A percentile compares a stretch with the other conserved stretches of the same genome.
Evolutionary conservation across 805 yeast species (phyloP).

Genomic region (Torulaspora microellipsoides): DNA sequence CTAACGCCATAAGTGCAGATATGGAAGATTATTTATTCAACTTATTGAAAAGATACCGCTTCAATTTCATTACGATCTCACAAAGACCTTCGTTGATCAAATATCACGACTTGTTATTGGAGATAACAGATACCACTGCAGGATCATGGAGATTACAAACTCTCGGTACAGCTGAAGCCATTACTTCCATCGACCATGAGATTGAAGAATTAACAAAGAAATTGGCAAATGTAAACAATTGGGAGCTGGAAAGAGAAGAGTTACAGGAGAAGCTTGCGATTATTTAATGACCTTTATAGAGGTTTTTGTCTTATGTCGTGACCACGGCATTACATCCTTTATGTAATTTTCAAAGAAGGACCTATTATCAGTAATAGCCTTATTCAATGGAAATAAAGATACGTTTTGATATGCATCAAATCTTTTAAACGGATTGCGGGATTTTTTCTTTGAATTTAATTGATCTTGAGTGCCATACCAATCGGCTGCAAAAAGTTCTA

Average conservation of each 20-base stretch:
- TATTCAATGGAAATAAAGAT: constrained; percentile 7
- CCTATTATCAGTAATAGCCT: constrained; percentile 14
- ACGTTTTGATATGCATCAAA: constrained; percentile 36
- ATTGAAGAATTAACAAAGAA: constrained; percentile 61
- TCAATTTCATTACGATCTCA: constrained; percentile 75
- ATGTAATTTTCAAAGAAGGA: constrained; percentile 19
- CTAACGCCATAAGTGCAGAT: constrained; percentile 86
- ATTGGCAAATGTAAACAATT: constrained; percentile 50
- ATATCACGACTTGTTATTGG: constrained; percentile 74
- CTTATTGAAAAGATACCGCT: constrained; percentile 58
- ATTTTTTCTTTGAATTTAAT: constrained; percentile 43
- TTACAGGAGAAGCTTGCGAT: constrained; percentile 40
- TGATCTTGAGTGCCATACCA: constrained; percentile 51
- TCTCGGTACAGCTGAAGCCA: constrained; percentile 60
- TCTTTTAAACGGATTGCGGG: constrained; percentile 55
- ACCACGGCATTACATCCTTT: constrained; percentile 33
- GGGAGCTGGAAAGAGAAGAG: constrained; percentile 58
- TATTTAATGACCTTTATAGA: constrained; percentile 22
- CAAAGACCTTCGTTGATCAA: constrained; percentile 81
- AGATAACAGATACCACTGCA: constrained; percentile 54
- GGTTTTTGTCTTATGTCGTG: constrained; percentile 5
- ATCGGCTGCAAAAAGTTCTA: constrained; percentile 48
- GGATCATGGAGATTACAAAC: constrained; percentile 60
- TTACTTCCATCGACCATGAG: constrained; percentile 68
- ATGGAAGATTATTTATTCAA: constrained; percentile 85